Evolutionary conservation across 139 green algal species (phyloP).

Genomic region (Closterium sp.): DNA sequence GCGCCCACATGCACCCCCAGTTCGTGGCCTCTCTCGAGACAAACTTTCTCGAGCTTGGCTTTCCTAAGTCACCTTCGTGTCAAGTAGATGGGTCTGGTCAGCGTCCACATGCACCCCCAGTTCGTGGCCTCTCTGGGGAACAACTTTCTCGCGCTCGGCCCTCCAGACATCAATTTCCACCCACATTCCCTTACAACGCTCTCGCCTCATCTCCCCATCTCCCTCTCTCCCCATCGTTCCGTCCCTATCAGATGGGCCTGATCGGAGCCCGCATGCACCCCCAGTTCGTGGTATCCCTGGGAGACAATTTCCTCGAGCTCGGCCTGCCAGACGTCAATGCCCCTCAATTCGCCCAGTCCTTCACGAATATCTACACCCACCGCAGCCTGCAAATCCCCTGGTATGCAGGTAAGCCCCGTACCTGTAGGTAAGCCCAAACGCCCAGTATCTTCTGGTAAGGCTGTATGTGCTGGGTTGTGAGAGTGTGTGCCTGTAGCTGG

Average conservation of each 20-base stretch:
- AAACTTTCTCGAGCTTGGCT: no score
- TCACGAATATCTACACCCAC: slow-evolving; percentile 38
- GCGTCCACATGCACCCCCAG: no score
- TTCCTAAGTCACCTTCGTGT: no score
- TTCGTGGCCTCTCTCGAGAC: no score
- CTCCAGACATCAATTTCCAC: background rate
- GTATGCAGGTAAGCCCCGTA: background rate
- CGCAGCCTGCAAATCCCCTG: slow-evolving; percentile 33
- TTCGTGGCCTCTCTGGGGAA: no score
- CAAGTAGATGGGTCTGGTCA: background rate
- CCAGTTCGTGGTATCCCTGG: slow-evolving; percentile 30
- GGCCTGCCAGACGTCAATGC: slow-evolving; percentile 14
- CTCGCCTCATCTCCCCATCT: no score
- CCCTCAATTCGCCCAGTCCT: slow-evolving; percentile 27
- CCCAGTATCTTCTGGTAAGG: background rate
- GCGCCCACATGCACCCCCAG: no score
- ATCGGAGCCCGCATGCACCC: background rate
- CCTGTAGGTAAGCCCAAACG: background rate
- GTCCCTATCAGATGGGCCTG: slow-evolving; percentile 4
- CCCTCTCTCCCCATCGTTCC: background rate
- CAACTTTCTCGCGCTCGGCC: no score
- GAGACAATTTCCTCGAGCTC: slow-evolving; percentile 46
- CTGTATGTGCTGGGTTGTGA: no score
- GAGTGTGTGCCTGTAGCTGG: no score
- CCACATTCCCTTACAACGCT: no score